phyloP scores from a whole-genome alignment of 805 yeast genomes.

The Scheffersomyces stipitis region DNA sequence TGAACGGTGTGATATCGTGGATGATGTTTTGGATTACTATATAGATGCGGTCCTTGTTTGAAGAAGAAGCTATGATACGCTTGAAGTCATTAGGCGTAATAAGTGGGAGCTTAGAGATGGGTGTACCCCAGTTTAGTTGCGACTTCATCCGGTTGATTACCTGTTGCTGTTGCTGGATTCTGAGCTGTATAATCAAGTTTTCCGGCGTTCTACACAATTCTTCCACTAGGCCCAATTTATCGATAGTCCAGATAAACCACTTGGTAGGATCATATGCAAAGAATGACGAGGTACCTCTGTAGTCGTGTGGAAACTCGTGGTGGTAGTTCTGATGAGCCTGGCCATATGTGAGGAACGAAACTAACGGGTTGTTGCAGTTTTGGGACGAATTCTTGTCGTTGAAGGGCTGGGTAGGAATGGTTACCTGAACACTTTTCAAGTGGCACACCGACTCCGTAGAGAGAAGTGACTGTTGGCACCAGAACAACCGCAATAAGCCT shows the following conservation, averaged over 20 bases:
- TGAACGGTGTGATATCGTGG: conserved; percentile 89
- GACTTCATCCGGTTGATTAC: conserved; percentile 73
- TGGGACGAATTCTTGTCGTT: conserved; percentile 64
- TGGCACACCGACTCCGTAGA: conserved; percentile 84
- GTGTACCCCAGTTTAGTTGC: conserved; percentile 90
- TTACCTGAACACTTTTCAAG: conserved; percentile 55
- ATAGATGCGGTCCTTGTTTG: conserved; percentile 52
- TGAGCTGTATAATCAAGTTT: conserved; percentile 61
- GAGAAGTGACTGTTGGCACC: conserved; percentile 79
- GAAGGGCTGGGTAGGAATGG: conserved; percentile 56
- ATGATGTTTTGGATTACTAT: conserved; percentile 88
- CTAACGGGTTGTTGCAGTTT: conserved; percentile 58
- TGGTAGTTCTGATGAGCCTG: conserved; percentile 93
- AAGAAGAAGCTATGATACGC: conserved; percentile 32
- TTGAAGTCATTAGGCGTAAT: conserved; percentile 48
- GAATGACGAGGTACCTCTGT: conserved; percentile 69
- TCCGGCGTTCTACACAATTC: conserved; percentile 63
- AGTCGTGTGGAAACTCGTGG: conserved; percentile 93
- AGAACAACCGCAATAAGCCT: conserved; percentile 68
- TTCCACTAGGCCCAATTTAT: conserved; percentile 56
- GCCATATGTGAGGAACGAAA: conserved; percentile 73
- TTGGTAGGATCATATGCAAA: conserved; percentile 87
- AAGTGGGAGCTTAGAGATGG: conserved; percentile 82
- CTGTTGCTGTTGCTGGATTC: conserved; percentile 70
- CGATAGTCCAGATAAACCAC: conserved; percentile 59